Base-by-base conservation (phyloP, 257 asterid species). In the Jasminum sambac region DNA sequence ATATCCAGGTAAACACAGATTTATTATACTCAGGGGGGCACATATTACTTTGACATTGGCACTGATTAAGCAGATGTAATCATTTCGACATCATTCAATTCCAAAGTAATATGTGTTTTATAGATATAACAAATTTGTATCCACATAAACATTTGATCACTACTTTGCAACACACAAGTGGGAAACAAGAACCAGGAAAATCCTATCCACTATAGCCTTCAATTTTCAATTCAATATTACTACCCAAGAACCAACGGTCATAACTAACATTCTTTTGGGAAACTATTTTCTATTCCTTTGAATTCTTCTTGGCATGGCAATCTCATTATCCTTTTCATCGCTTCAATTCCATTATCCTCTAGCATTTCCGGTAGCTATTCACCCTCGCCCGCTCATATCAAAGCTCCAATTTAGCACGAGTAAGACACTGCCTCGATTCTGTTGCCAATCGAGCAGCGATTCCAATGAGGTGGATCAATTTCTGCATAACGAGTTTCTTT, bases 391-490 rank as follows among this genome's bases (percentile, higher is more conserved):
- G 68, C 69, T 73, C 74, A 57, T 26, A 12, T 44, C 84, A 68
- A 67, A 61, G 39, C 72, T 77, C 57, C 81, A 55, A 72, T 10
- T 26, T 25, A 66, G 75, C 75, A 16, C 40, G 50, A 69, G 3
- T 25, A 73, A 72, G 81, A 83, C 65, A 68, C 75, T 21, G 26
- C 70, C 63, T 7, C 64, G 63, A 1, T 63, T 82, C 66, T 42
- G 39, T 67, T 81, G 91, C 81, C 81, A 85, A 73, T 84, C 96
- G 10, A 84, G 73, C 72, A 72, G 76, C 25, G 90, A 86, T 42
- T 70, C 84, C 46, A 72, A 76, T 67, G 91, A 89, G 87, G 98
- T 88, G 62, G 21, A 9, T 46, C 4, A 12, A 17, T 25, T 66
- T 69, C 24, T 46, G 26, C 48, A 50, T 65, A 21, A 64, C 62